Percentiles rank a stretch among this genome's conserved stretches.
phyloP scores from a whole-genome alignment of 2,329 filamentous ascomycete genomes.

The Aphanoascus verrucosus region DNA sequence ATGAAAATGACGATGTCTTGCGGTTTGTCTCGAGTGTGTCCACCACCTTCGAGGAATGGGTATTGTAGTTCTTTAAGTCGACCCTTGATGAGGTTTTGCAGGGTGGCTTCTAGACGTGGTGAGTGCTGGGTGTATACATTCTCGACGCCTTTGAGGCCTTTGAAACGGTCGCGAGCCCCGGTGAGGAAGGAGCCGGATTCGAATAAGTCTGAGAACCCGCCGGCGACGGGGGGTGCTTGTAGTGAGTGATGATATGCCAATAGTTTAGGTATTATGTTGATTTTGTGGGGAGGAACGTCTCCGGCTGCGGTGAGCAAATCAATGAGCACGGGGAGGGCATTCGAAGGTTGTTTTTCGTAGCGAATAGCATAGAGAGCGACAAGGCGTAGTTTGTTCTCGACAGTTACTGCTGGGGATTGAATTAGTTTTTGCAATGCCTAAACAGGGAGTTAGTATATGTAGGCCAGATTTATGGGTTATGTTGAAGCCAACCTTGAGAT shows the following conservation, averaged over 20 bases:
- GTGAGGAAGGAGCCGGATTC: slow-evolving; percentile 86
- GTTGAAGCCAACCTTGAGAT: slow-evolving; percentile 62
- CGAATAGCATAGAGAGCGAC: slow-evolving; percentile 92
- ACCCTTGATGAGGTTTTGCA: slow-evolving; percentile 91
- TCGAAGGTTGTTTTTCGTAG: slow-evolving; percentile 77
- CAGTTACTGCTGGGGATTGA: slow-evolving; percentile 62
- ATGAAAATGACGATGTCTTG: slow-evolving; percentile 96
- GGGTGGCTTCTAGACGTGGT: slow-evolving; percentile 70
- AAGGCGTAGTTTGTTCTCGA: slow-evolving; percentile 75
- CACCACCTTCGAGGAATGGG: slow-evolving; percentile 83
- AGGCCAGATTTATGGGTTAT: neutral
- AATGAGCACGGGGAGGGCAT: slow-evolving; percentile 69
- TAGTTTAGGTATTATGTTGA: slow-evolving; percentile 70
- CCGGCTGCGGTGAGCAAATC: slow-evolving; percentile 78
- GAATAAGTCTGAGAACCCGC: slow-evolving; percentile 82
- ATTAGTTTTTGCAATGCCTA: slow-evolving; percentile 79
- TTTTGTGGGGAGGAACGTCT: slow-evolving; percentile 62
- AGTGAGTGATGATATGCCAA: slow-evolving; percentile 78
- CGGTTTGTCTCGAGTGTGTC: slow-evolving; percentile 82
- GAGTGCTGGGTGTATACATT: slow-evolving; percentile 99
- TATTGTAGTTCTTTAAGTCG: slow-evolving; percentile 76
- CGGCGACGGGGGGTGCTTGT: slow-evolving; percentile 62
- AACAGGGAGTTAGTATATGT: neutral
- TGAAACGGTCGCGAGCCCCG: slow-evolving; percentile 75
- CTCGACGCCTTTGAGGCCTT: slow-evolving; percentile 91